Conservation (phyloP, 345 rosid species). For the Brassica rapa region DNA sequence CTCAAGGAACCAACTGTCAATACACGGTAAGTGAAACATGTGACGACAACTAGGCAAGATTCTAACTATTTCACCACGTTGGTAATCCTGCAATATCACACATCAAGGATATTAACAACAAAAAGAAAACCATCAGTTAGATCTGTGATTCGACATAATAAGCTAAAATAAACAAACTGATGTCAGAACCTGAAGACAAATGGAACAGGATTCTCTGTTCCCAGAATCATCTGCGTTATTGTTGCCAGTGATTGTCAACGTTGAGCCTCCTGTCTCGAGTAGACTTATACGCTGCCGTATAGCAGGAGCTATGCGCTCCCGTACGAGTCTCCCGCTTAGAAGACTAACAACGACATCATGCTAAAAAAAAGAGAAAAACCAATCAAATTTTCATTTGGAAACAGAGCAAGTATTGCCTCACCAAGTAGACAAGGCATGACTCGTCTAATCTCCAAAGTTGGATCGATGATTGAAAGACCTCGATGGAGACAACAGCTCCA, state of each 20-base stretch:
- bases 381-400: too few relatives aligned
- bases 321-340: conserved; percentile 90
- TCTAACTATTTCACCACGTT: conserved; percentile 82
- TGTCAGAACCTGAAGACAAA: conserved; percentile 79
- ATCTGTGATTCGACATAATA: background rate
- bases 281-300: conserved; percentile 42
- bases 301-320: conserved; percentile 94
- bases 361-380: conserved; percentile 35
- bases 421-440: too few relatives aligned
- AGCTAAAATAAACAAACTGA: background rate
- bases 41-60: conserved; percentile 91
- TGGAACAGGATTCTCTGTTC: conserved; percentile 79
- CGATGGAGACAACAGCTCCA: too few relatives aligned
- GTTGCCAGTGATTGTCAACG: conserved; percentile 61
- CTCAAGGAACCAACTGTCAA: conserved; percentile 87
- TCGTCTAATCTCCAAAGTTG: too few relatives aligned
- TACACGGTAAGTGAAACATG: conserved; percentile 95
- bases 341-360: conserved; percentile 94
- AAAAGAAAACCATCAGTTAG: background rate
- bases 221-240: conserved; percentile 72
- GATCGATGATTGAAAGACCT: too few relatives aligned
- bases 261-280: conserved; percentile 42
- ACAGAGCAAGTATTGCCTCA: too few relatives aligned
- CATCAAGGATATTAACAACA: background rate
- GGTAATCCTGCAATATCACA: conserved; percentile 69